Conservation (phyloP, 164 flowering plant genomes). For the Macadamia integrifolia region DNA sequence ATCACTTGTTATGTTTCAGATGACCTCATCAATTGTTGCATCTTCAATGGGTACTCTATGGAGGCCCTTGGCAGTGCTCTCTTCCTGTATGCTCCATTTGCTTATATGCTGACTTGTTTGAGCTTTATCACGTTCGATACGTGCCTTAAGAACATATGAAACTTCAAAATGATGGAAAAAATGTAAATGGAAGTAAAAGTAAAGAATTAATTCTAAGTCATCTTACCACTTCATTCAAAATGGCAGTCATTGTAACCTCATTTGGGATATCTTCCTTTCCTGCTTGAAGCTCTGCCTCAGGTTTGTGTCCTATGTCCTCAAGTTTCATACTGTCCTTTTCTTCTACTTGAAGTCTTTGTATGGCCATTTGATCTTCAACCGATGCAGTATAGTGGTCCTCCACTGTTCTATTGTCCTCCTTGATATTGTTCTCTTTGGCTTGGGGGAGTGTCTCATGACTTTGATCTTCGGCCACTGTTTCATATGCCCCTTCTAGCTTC, state of each 20-base stretch:
- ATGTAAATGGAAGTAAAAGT: not conserved
- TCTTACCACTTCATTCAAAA: slow-evolving; percentile 21
- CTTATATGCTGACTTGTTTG: slow-evolving; percentile 16
- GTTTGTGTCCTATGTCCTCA: slow-evolving; percentile 9
- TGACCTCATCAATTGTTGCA: slow-evolving; percentile 21
- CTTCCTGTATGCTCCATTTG: slow-evolving; percentile 13
- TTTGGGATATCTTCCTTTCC: slow-evolving; percentile 10
- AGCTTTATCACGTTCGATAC: slow-evolving; percentile 10
- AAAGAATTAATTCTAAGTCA: not conserved
- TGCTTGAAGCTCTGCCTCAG: slow-evolving; percentile 6
- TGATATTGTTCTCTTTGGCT: not conserved
- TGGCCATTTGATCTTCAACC: slow-evolving; percentile 9
- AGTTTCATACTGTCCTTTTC: slow-evolving; percentile 4
- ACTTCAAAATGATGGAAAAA: not conserved
- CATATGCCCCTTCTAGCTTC: slow-evolving; percentile 12
- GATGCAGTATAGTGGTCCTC: slow-evolving; percentile 7
- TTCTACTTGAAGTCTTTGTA: slow-evolving; percentile 10
- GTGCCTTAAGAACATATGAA: slow-evolving; percentile 13
- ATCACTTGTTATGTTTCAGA: slow-evolving; percentile 1
- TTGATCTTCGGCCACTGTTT: slow-evolving; percentile 12
- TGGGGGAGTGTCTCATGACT: slow-evolving; percentile 2
- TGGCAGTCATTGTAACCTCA: slow-evolving; percentile 12
- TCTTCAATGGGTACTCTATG: slow-evolving; percentile 7
- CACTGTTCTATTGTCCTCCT: not conserved
- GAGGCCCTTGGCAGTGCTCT: slow-evolving; percentile 1